These are phyloP conservation scores for Silene conica DNA, from an alignment of 148 eudicot genomes.

Conservation along the genomic window DNA sequence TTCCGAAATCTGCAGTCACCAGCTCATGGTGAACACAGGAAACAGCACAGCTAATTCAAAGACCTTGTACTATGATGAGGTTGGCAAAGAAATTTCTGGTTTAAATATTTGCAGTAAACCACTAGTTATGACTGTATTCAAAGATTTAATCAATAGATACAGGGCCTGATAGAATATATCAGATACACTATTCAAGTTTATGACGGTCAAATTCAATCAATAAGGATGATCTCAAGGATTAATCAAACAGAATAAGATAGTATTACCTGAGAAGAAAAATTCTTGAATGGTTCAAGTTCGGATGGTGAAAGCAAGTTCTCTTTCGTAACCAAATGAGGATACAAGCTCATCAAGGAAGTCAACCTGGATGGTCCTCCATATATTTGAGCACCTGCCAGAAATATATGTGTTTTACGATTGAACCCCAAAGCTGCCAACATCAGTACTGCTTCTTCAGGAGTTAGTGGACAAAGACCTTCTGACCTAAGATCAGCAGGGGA, in stretches of 20 bases:
- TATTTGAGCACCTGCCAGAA: constrained; percentile 90
- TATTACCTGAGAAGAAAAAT: constrained; percentile 89
- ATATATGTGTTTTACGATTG: constrained; percentile 71
- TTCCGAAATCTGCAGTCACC: too few species aligned
- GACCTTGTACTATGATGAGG: too few species aligned
- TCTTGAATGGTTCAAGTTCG: constrained; percentile 81
- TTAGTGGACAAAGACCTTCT: constrained; percentile 90
- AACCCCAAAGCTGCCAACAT: constrained; percentile 97
- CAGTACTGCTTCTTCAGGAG: constrained; percentile 95
- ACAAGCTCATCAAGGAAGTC: constrained; percentile 68
- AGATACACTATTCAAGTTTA: neutral
- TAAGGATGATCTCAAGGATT: neutral
- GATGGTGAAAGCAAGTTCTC: constrained; percentile 73
- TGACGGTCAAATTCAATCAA: neutral
- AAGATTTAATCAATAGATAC: too few species aligned
- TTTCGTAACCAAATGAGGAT: constrained; percentile 90
- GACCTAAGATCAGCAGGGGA: constrained; percentile 63
- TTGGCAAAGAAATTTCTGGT: too few species aligned
- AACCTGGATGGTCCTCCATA: constrained; percentile 87
- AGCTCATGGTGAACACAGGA: too few species aligned
- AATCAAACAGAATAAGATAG: neutral
- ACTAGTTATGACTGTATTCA: too few species aligned
- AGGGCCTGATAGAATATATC: too few species aligned
- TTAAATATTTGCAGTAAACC: too few species aligned
- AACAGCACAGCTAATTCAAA: too few species aligned